These are phyloP conservation scores for Colletotrichum sp. DNA, from an alignment of 2,329 filamentous ascomycete species.

Conservation along the genomic window DNA sequence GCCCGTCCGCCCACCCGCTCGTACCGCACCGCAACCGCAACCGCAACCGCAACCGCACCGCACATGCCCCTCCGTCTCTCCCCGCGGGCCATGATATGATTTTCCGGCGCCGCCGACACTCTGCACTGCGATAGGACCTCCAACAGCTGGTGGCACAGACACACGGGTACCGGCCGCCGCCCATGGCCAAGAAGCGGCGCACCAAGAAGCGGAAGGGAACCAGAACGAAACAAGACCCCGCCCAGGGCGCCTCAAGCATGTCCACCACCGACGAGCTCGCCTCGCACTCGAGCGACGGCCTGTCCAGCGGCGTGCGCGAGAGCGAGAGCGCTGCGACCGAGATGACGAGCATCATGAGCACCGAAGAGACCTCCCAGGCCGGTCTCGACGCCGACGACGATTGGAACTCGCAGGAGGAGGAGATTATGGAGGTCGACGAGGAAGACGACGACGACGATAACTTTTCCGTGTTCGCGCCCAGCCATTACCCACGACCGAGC, in stretches of 20 bases:
- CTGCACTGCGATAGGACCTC: constrained; percentile 11
- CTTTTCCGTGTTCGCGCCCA: constrained; percentile 47
- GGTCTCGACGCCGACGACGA: constrained; percentile 26
- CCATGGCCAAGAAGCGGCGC: constrained; percentile 40
- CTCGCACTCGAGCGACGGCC: constrained; percentile 37
- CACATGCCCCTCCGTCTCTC: neutral
- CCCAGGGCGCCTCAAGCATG: constrained; percentile 26
- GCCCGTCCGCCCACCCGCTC: neutral
- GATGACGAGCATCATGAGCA: constrained; percentile 41
- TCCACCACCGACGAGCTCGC: constrained; percentile 35
- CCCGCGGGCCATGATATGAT: constrained; percentile 13
- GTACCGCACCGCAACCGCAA: neutral
- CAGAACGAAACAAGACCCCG: constrained; percentile 20
- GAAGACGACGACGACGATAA: constrained; percentile 41
- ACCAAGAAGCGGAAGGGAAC: constrained; percentile 31
- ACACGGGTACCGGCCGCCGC: constrained; percentile 23
- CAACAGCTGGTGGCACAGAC: constrained; percentile 14
- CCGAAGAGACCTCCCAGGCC: constrained; percentile 32
- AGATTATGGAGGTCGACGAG: constrained; percentile 30
- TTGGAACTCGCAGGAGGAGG: constrained; percentile 16
- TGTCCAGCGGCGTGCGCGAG: constrained; percentile 32
- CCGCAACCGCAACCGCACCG: neutral
- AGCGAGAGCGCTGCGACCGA: constrained; percentile 38
- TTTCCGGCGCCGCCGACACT: neutral
- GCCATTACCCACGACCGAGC: constrained; percentile 42